Base-by-base conservation (phyloP, 176 grass and related monocot genomes). In the Chloris gayana region DNA sequence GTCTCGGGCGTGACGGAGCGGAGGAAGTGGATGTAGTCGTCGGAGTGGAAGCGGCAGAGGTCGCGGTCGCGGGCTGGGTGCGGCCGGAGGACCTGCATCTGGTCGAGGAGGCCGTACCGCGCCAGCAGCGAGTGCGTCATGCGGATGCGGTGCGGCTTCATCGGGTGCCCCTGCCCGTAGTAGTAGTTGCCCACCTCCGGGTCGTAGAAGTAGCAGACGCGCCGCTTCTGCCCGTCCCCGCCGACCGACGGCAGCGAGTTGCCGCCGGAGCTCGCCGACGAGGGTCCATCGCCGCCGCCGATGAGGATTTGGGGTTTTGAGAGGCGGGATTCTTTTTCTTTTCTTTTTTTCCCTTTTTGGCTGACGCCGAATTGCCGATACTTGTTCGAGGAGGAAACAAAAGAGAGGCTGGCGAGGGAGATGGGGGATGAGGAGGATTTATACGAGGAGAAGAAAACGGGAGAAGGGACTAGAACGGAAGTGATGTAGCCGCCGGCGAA, bases 151-250 rank as follows among this genome's bases (percentile, higher is more conserved):
- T 94, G 91, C 35, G 94, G 94, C 70, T 97, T 97, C 94, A 97
- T 97, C 44, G 94, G 82, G 72, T 97, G 94, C 3, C 89, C 91
- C 70, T 88, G 94, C 25, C 94, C 94, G 84, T 94, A 97, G 91
- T 97, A 97, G 94, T 97, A 97, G 91, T 94, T 94, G n/a, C 94
- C 94, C 79, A 97, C 89, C 47, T 97, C 94, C 78, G 86, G 38
- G 78, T 97, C 94, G 94, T 97, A 97, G 84, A 91, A 97, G 91
- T 97, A 97, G 85, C 94, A 97, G 22, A 97, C 94, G 19, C 89
- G 90, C 38, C 94, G 94, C 91, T 97, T 97, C 71, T 65, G 58
- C n/a, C 66, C 91, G 72, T 94, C 94, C 24, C 84, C 14, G 0
- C 94, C 89, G 7, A 86, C 61, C 45, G 91, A 82, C 30, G 89